A percentile compares a stretch with the other conserved stretches of the same genome.
These are phyloP conservation scores for Neocucurbitaria cava DNA, from an alignment of 2,329 filamentous ascomycete genomes.

Conservation along the genomic window DNA sequence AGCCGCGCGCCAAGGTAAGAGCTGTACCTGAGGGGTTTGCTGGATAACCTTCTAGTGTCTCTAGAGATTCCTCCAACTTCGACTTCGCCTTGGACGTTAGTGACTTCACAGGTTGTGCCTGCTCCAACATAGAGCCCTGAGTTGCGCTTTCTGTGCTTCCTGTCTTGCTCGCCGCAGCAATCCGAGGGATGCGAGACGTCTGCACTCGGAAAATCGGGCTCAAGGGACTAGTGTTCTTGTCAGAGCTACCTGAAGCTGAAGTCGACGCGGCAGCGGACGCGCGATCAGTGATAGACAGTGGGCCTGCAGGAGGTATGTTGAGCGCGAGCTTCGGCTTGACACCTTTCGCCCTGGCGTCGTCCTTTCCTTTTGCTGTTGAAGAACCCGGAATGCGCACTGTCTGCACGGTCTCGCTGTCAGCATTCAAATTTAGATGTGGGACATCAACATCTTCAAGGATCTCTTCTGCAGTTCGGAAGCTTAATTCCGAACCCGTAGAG, in stretches of 20 bases:
- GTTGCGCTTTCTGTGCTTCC: slow-evolving; percentile 8
- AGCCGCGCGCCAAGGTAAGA: neutral
- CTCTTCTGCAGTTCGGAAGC: slow-evolving; percentile 28
- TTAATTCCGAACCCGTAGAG: slow-evolving; percentile 22
- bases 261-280: slow-evolving; percentile 3
- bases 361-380: neutral
- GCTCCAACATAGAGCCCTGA: slow-evolving; percentile 22
- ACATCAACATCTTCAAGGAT: slow-evolving; percentile 7
- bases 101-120: slow-evolving; percentile 19
- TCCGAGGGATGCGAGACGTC: slow-evolving; percentile 38
- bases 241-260: slow-evolving; percentile 17
- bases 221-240: neutral
- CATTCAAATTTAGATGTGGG: slow-evolving; percentile 12
- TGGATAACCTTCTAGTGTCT: slow-evolving; percentile 7
- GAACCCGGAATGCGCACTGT: neutral
- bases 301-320: slow-evolving; percentile 14
- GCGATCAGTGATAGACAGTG: slow-evolving; percentile 1
- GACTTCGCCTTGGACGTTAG: slow-evolving; percentile 1
- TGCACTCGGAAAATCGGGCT: slow-evolving; percentile 12
- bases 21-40: neutral
- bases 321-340: slow-evolving; percentile 28
- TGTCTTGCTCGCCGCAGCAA: slow-evolving; percentile 6
- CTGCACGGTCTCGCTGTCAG: slow-evolving; percentile 25
- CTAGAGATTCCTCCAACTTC: neutral
- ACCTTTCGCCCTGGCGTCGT: neutral